Base-by-base conservation (phyloP, 2,329 filamentous ascomycete species). In the Immersiporthe knoxdaviesiana region DNA sequence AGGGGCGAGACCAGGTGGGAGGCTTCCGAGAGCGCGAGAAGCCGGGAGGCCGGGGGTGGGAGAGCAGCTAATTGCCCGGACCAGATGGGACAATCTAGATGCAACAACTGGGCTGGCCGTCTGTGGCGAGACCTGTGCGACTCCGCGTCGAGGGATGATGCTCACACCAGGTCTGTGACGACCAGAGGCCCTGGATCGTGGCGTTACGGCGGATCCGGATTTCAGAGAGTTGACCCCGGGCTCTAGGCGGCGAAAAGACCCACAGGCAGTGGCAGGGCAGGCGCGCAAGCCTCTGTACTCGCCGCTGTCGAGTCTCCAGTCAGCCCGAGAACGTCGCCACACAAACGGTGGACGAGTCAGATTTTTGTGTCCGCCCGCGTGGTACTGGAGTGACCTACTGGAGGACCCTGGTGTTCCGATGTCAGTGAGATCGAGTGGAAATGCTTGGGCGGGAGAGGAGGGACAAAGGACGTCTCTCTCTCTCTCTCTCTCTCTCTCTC, bases 71-170 rank as follows among this genome's bases (percentile, higher is more conserved):
- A 47, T 44, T 67, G 54, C 63, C 64, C 44, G 64, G 58, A 50
- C 47, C 18, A 39, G 30, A 60, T 18, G 50, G 21, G 61, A 50
- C 47, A 41, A 56, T 24, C 41, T 35, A 37, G 64, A 47, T 32
- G 41, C 10, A 30, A 65, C 47, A 65, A 41, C 11, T 50, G 68
- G 61, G 24, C 61, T 67, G 32, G 54, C 52, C n/a, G 68, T 64
- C 67, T 56, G 61, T 37, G 47, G 61, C 10, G 47, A 44, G 37
- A 47, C 52, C 30, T 61, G 67, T 71, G 65, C 61, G 52, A 71
- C 60, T 39, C 58, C 44, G 30, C 41, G 70, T 58, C 62, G 56
- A 64, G 47, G 44, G 37, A 14, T 27, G 66, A 47, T 39, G 35
- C 63, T 27, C 30, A 27, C 63, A 18, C 52, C 59, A 62, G 50